Percentiles rank a stretch among this genome's conserved stretches.
These are phyloP conservation scores for Furcasterigmium sp. DNA, from an alignment of 2,329 filamentous ascomycete species.

Conservation along the genomic window DNA sequence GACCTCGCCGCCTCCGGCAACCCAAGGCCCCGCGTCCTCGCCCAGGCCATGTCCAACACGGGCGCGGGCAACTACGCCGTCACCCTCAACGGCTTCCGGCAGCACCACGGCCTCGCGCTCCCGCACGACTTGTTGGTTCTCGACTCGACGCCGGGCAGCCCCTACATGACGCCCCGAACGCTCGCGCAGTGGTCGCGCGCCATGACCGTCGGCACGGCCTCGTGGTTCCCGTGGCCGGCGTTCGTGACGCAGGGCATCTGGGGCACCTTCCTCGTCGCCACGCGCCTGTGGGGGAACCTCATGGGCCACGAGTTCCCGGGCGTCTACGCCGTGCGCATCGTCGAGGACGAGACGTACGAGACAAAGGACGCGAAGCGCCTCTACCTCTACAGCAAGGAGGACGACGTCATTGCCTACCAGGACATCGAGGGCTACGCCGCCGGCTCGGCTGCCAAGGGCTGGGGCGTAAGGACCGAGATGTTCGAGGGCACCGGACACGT, in stretches of 20 bases:
- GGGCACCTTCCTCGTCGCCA: conserved; percentile 35
- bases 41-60: conserved; percentile 55
- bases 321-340: conserved; percentile 5
- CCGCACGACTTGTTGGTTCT: conserved; percentile 43
- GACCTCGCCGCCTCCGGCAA: conserved; percentile 17
- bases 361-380: conserved; percentile 8
- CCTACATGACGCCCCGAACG: conserved; percentile 33
- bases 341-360: conserved; percentile 2
- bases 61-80: conserved; percentile 49
- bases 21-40: conserved; percentile 30
- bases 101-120: conserved; percentile 29
- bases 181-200: conserved; percentile 46
- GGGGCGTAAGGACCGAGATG: conserved; percentile 38
- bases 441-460: conserved; percentile 41
- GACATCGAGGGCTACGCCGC: conserved; percentile 52
- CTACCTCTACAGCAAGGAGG: conserved; percentile 8
- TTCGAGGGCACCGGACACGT: conserved; percentile 58
- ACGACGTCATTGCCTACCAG: conserved; percentile 40
- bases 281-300: too few species aligned
- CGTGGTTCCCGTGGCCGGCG: conserved; percentile 43
- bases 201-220: conserved; percentile 44
- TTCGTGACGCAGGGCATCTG: conserved; percentile 41
- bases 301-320: conserved; percentile 8
- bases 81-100: conserved; percentile 39
- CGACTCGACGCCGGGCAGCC: conserved; percentile 49